Percentiles rank a stretch among this genome's conserved stretches.
These are phyloP conservation scores for Escallonia rubra DNA, from an alignment of 129 eudicot species.

Conservation along the genomic window DNA sequence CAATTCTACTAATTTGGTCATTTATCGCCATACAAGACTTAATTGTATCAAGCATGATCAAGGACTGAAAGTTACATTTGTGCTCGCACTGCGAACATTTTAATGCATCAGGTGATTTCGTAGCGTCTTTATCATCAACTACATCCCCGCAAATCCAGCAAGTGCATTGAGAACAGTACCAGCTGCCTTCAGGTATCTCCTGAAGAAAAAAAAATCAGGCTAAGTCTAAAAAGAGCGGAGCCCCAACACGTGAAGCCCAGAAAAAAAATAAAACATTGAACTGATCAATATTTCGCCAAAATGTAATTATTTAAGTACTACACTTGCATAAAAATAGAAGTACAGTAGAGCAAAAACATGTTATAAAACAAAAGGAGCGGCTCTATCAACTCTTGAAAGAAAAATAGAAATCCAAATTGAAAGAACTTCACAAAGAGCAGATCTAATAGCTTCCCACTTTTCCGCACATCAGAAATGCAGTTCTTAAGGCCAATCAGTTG, in stretches of 20 bases:
- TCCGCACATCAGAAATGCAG: too few species aligned
- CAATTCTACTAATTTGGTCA: background rate
- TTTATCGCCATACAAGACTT: background rate
- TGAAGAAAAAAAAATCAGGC: constrained; percentile 24
- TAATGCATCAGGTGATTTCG: constrained; percentile 19
- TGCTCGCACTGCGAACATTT: constrained; percentile 82
- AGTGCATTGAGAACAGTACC: constrained; percentile 92
- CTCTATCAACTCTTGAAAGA: too few species aligned
- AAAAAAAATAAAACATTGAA: background rate
- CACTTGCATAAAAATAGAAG: too few species aligned
- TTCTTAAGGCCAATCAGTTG: too few species aligned
- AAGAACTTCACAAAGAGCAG: too few species aligned
- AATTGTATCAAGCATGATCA: constrained; percentile 1
- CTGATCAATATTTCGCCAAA: background rate
- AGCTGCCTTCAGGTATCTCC: constrained; percentile 92
- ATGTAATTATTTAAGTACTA: too few species aligned
- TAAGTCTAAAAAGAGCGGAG: background rate
- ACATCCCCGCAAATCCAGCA: constrained; percentile 69
- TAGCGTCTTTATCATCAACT: constrained; percentile 30
- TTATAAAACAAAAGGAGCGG: too few species aligned
- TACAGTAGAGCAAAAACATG: too few species aligned
- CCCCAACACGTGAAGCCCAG: background rate
- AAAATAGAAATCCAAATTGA: too few species aligned
- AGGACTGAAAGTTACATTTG: constrained; percentile 53
- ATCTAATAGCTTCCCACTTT: too few species aligned